Evolutionary conservation across 2,329 filamentous ascomycete genomes (phyloP).

Genomic region (Zasmidium angulare): DNA sequence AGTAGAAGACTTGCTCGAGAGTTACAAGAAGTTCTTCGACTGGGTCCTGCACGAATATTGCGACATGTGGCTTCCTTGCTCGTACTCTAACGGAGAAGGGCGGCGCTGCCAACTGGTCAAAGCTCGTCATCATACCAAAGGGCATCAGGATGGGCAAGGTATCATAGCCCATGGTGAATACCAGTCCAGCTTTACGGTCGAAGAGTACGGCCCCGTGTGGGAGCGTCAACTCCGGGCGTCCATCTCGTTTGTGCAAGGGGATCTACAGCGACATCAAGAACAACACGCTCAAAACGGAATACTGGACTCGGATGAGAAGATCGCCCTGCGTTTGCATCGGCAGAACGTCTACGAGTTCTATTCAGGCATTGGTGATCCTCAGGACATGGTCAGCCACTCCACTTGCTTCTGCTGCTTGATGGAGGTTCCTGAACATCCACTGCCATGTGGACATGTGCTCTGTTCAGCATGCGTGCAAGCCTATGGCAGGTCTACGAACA

Average conservation of each 20-base stretch:
- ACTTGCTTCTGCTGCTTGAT: conserved; percentile 47
- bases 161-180: conserved; percentile 14
- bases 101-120: conserved; percentile 41
- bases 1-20: conserved; percentile 24
- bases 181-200: conserved; percentile 1
- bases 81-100: conserved; percentile 27
- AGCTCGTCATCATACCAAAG: conserved; percentile 35
- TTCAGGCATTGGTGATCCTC: background rate
- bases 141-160: conserved; percentile 10
- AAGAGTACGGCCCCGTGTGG: background rate
- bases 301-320: background rate
- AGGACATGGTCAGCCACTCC: conserved; percentile 38
- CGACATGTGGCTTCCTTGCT: conserved; percentile 43
- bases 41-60: conserved; percentile 42
- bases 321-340: background rate
- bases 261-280: background rate
- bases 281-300: background rate
- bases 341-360: background rate
- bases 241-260: background rate
- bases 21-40: conserved; percentile 29
- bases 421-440: conserved; percentile 39
- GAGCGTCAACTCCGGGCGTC: background rate
- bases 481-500: conserved; percentile 25
- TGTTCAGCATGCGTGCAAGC: conserved; percentile 39
- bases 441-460: conserved; percentile 46